A percentile compares a stretch with the other conserved stretches of the same genome.
phyloP scores from a whole-genome alignment of 2,329 filamentous ascomycete species.

The Trichophyton schoenleinii region DNA sequence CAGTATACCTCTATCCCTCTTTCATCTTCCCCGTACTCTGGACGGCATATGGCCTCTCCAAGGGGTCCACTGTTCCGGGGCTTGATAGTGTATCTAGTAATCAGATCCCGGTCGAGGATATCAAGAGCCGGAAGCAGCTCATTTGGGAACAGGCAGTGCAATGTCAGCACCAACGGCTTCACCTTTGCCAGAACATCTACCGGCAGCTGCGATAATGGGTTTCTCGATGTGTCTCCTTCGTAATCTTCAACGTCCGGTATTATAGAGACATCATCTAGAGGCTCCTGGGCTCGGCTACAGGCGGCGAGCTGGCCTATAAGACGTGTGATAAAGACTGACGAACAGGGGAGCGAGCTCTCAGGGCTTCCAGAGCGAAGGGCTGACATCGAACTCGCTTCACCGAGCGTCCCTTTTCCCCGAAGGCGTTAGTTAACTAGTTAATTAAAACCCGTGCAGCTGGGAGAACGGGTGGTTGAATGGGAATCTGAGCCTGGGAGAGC shows the following conservation, averaged over 20 bases:
- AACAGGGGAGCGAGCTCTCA: not conserved
- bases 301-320: not conserved
- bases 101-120: conserved; percentile 64
- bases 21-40: not conserved
- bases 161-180: conserved; percentile 55
- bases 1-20: not conserved
- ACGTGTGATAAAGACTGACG: not conserved
- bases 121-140: conserved; percentile 76
- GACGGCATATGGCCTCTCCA: not conserved
- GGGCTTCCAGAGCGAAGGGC: not conserved
- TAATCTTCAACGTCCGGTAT: not conserved
- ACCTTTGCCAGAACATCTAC: conserved; percentile 16
- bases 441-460: not conserved
- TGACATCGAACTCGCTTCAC: not conserved
- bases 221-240: not conserved
- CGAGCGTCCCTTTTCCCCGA: not conserved
- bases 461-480: not conserved
- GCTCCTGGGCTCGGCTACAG: not conserved
- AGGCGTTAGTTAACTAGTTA: not conserved
- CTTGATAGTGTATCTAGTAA: conserved; percentile 33
- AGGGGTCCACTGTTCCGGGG: no score
- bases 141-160: conserved; percentile 74
- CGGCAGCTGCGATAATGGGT: conserved; percentile 10
- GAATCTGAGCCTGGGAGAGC: not conserved
- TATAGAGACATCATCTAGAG: not conserved